Conservation (phyloP, 495 filamentous ascomycete genomes). For the Lophium mytilinum region DNA sequence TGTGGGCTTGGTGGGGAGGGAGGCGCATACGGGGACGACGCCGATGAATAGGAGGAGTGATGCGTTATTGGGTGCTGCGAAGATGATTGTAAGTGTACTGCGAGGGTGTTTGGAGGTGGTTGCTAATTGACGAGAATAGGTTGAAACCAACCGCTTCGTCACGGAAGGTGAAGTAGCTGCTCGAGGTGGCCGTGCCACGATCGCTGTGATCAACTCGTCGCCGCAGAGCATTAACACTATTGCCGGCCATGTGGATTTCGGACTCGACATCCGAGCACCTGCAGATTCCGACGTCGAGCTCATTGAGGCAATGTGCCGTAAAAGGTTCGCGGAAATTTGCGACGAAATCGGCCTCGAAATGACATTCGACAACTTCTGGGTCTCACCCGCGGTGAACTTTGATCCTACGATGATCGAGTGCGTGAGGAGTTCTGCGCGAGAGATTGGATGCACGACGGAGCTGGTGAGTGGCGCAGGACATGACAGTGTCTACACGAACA, state of each 20-base stretch:
- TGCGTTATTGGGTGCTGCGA: conserved; percentile 11
- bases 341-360: not conserved
- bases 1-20: not conserved
- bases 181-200: conserved; percentile 3
- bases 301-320: conserved; percentile 1
- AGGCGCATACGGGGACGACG: conserved; percentile 8
- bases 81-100: not conserved
- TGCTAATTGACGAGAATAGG: no score
- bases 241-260: conserved; percentile 3
- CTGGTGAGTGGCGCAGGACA: no score
- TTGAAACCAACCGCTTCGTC: conserved; percentile 4
- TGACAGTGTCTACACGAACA: no score
- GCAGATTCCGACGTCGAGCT: not conserved
- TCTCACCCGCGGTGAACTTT: conserved; percentile 2
- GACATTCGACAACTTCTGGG: conserved; percentile 10
- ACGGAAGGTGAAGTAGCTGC: conserved; percentile 2
- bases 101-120: no score
- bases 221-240: conserved; percentile 12
- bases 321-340: conserved; percentile 2
- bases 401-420: conserved; percentile 4
- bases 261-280: conserved; percentile 5
- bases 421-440: not conserved
- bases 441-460: not conserved
- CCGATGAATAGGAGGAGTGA: conserved; percentile 9
- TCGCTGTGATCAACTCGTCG: conserved; percentile 7